phyloP scores from a whole-genome alignment of 192 early-diverging fungal species.

The Cladochytrium replicatum region DNA sequence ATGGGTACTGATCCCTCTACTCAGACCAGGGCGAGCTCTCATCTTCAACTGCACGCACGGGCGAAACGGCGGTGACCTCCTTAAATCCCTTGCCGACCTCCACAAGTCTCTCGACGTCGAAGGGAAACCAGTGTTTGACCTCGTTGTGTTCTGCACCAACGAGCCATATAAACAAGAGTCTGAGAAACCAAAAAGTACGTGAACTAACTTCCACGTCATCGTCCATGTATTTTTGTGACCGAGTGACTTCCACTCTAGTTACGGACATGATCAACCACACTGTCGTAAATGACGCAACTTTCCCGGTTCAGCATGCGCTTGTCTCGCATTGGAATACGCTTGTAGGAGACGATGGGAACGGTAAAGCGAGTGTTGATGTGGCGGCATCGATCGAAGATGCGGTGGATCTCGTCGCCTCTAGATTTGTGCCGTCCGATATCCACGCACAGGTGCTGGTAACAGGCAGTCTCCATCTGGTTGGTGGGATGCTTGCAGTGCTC shows the following conservation, averaged over 20 bases:
- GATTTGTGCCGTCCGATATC: neutral
- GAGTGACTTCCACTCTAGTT: neutral
- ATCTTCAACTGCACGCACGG: conserved; percentile 84
- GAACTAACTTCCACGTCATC: neutral
- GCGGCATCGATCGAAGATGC: conserved; percentile 56
- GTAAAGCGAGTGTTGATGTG: conserved; percentile 18
- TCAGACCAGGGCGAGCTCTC: too few relatives aligned
- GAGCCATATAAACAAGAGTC: conserved; percentile 19
- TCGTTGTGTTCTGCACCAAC: conserved; percentile 77
- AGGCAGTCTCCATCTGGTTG: conserved; percentile 87
- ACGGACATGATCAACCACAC: conserved; percentile 67
- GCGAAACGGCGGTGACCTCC: conserved; percentile 51
- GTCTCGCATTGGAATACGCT: conserved; percentile 45
- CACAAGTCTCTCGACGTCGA: conserved; percentile 20
- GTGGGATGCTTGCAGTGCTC: conserved; percentile 67
- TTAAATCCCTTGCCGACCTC: conserved; percentile 50
- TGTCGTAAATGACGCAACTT: conserved; percentile 40
- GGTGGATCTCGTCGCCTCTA: conserved; percentile 28
- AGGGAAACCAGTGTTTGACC: too few relatives aligned
- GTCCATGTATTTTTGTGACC: neutral
- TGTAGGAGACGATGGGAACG: conserved; percentile 3
- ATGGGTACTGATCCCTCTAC: too few relatives aligned
- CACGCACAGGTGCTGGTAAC: conserved; percentile 66
- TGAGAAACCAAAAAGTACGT: conserved; percentile 1
- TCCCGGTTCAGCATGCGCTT: conserved; percentile 53